A percentile compares a stretch with the other conserved stretches of the same genome.
phyloP scores from a whole-genome alignment of 345 rosid species.

The Reutealis trisperma region DNA sequence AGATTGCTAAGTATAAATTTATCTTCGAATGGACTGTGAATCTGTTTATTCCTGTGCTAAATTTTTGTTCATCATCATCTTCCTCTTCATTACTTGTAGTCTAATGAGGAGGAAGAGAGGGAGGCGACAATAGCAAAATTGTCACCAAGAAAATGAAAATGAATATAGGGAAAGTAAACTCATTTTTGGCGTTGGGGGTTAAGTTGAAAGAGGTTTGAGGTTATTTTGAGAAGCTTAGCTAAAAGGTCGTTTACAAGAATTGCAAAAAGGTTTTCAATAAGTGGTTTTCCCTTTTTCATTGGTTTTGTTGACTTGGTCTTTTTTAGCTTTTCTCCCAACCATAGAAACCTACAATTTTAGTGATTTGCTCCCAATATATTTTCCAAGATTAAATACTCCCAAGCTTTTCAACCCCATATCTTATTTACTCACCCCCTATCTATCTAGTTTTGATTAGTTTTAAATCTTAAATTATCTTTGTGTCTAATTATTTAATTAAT shows the following conservation, averaged over 20 bases:
- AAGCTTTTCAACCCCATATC: too few species aligned
- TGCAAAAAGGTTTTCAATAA: neutral
- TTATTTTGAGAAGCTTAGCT: conserved; percentile 21
- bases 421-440: too few species aligned
- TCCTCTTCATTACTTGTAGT: conserved; percentile 14
- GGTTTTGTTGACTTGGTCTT: conserved; percentile 37
- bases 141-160: conserved; percentile 16
- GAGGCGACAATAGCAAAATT: conserved; percentile 22
- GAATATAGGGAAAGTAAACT: conserved; percentile 4
- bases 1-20: too few species aligned
- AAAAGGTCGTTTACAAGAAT: conserved; percentile 2
- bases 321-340: conserved; percentile 7
- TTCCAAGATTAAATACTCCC: too few species aligned
- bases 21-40: neutral
- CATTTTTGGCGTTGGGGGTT: conserved; percentile 21
- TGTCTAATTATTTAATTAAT: neutral
- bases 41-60: neutral
- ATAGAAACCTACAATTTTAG: neutral
- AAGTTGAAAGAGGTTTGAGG: conserved; percentile 10
- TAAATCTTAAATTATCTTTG: neutral
- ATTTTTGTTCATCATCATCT: conserved; percentile 20
- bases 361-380: too few species aligned
- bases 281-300: conserved; percentile 16
- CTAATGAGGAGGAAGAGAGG: conserved; percentile 29
- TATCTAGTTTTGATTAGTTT: too few species aligned